phyloP scores from a whole-genome alignment of 2,329 filamentous ascomycete species.

The Fusarium sp. region DNA sequence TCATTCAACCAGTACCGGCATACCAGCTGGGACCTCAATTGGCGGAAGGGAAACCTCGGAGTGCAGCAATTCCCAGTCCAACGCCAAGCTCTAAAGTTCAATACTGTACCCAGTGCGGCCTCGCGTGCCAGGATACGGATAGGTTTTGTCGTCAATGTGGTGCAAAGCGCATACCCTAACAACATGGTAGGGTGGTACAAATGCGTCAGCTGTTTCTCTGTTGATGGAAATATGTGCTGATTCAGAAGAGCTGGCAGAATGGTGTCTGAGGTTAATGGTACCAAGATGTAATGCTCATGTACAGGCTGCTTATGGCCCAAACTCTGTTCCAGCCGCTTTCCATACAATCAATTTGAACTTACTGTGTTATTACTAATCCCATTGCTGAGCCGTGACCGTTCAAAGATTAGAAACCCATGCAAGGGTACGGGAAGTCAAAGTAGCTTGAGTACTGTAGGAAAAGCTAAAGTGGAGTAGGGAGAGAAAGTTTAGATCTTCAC shows the following conservation, averaged over 20 bases:
- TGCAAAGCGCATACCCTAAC: background rate
- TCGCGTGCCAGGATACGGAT: background rate
- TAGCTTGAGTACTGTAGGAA: too few relatives aligned
- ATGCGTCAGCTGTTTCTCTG: background rate
- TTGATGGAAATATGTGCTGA: background rate
- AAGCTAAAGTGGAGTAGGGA: too few relatives aligned
- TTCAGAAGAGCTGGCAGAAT: background rate
- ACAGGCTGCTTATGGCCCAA: too few relatives aligned
- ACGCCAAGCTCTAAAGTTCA: background rate
- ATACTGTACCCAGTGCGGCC: conserved; percentile 5
- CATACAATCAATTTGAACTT: too few relatives aligned
- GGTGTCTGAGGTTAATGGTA: too few relatives aligned
- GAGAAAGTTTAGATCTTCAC: too few relatives aligned
- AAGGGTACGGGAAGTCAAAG: too few relatives aligned
- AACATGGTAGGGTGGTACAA: background rate
- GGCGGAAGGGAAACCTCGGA: background rate
- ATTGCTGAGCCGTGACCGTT: too few relatives aligned
- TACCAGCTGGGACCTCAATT: background rate
- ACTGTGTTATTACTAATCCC: too few relatives aligned
- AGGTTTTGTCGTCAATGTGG: conserved; percentile 10
- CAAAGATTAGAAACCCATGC: too few relatives aligned
- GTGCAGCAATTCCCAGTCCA: background rate
- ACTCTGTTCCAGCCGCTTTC: too few relatives aligned
- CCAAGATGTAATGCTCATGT: too few relatives aligned
- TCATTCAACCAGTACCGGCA: background rate